These are phyloP conservation scores for Candida argentea DNA, from an alignment of 805 yeast species.

Conservation along the genomic window DNA sequence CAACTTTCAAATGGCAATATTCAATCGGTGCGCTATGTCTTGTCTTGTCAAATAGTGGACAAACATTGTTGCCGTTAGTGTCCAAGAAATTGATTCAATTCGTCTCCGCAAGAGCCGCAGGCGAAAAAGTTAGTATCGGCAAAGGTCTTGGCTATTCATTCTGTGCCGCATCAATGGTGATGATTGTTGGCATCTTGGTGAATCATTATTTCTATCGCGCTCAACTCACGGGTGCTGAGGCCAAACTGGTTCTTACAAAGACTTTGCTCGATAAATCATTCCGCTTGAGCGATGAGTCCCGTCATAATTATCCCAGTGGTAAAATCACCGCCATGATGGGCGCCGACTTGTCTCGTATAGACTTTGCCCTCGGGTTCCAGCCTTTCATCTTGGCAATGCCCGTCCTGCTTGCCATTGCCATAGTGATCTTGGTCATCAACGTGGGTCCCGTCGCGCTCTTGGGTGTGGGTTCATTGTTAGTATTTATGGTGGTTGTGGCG, in stretches of 20 bases:
- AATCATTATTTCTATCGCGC: conserved; percentile 15
- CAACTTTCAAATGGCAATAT: conserved; percentile 23
- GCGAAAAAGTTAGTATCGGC: conserved; percentile 16
- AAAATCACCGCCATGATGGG: conserved; percentile 20
- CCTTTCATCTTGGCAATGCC: conserved; percentile 16
- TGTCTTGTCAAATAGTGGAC: conserved; percentile 15
- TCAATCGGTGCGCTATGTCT: conserved; percentile 12
- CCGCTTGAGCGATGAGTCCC: conserved; percentile 10
- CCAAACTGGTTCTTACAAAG: conserved; percentile 16
- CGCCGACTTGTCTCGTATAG: conserved; percentile 17
- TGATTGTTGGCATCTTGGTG: conserved; percentile 12
- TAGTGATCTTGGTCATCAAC: conserved; percentile 14
- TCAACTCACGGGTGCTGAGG: conserved; percentile 18
- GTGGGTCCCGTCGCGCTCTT: conserved; percentile 17
- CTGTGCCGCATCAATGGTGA: conserved; percentile 23
- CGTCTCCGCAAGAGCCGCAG: conserved; percentile 20
- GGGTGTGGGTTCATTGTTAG: conserved; percentile 13
- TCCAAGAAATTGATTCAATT: conserved; percentile 25
- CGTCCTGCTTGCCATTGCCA: conserved; percentile 13
- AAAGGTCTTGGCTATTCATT: conserved; percentile 32
- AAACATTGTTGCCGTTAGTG: conserved; percentile 24
- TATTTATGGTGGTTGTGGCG: conserved; percentile 32
- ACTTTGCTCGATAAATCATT: conserved; percentile 15
- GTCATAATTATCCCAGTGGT: conserved; percentile 13
- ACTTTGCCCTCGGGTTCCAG: conserved; percentile 19